Base-by-base conservation (phyloP, 345 rosid species). In the Populus deltoides region DNA sequence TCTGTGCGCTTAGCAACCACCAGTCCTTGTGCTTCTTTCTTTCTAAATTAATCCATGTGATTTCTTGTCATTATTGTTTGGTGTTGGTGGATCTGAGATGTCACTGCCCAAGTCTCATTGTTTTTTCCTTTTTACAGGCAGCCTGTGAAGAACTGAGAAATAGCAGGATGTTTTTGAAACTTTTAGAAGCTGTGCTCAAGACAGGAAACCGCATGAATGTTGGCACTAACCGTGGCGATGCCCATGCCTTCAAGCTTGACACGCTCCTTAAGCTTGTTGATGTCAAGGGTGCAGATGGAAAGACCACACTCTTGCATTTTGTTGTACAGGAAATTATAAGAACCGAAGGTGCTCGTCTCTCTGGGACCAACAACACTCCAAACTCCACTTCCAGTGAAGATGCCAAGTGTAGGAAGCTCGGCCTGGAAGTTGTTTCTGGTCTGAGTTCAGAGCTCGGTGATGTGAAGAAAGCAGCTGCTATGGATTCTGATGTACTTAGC, bases 131-230 rank as follows among this genome's bases (percentile, higher is more conserved):
- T 79, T 31, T 39, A 20, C 93, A 96, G 99, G 89, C 86, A 79
- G 98, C 99, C 78, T 96, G 98, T 79, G 99, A 93, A 82, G 99
- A 96, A 77, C 86, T 96, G 38, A 90, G 97, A 76, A 93, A 76
- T 68, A 92, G 92, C 77, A 89, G 94, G 83, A 92, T 96, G 99
- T 96, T 96, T 83, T 77, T 96, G 73, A 96, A 93, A 85, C 97
- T 96, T 45, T 75, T 96, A 9, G 98, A 96, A 86, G 98, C 99
- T 61, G 97, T 96, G 36, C 92, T 96, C 75, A 96, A 93, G 87
- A 96, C 99, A 4, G 99, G 99, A 72, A 96, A 96, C 88, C 93
- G 99, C 45, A 96, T 96, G 99, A 96, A 96, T 63, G 94, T 93
- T 55, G 99, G 99, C 63, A 96, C 99, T 49, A 93, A 96, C 83